Evolutionary conservation across 2,329 filamentous ascomycete species (phyloP), one percentile per base, ranked within the genome.

Genomic region (Chaetomium sp.): DNA sequence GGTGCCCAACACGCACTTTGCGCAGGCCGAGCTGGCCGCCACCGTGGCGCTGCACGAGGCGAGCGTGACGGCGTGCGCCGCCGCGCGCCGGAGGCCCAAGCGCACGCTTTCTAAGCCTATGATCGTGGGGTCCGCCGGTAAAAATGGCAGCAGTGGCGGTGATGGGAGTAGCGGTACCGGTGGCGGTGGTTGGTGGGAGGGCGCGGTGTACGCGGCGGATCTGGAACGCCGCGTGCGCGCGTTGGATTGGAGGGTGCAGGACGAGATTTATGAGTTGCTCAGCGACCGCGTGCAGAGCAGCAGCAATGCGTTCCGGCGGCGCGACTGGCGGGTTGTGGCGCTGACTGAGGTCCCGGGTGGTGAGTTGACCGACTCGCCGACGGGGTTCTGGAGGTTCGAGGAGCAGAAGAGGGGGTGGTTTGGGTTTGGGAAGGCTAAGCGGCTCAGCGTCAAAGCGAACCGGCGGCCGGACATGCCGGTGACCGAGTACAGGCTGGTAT

Each of bases 221-320:
- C 35, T 71, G 29, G 67, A 70, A 31, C 7, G 1, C 23, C 56
- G 69, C 10, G 49, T 71, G 12, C 62, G 68, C 19, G 57, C n/a
- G 19, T 63, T 70, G 23, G 69, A 70, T 29, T 70, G 69, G 69
- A 61, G 63, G 45, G 67, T 71, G 19, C 69, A 71, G 60, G 68
- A 71, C 29, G 69, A 71, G 65, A 65, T 71, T 12, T 67, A 69
- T 21, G 69, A 70, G 53, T 55, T 71, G 56, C 38, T 71, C 13
- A 63, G 63, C 25, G 69, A 71, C 50, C 67, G 68, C 13, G 57
- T 59, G 31, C 61, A 67, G 64, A 71, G 67, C 65, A 64, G 65
- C 50, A 70, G 65, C 53, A 67, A 63, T 13, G 58, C 64, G 16
- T 69, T 66, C 25, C 59, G 65, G 47, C 31, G 68, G 25, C 38